Conservation (phyloP, 176 grass and related monocot species). For the Bolboschoenus planiculmis region DNA sequence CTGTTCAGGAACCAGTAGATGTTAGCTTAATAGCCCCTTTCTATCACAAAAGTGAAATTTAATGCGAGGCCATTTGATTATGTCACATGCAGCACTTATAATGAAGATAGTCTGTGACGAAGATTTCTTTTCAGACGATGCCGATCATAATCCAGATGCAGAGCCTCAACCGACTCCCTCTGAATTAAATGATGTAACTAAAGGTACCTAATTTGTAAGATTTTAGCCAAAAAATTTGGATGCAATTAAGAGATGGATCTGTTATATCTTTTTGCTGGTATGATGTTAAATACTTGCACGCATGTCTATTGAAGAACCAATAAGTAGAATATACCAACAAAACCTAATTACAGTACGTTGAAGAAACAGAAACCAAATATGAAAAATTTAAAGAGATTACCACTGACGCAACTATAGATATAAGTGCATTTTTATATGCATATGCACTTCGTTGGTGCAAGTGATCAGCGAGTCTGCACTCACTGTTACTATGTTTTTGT, state of each 20-base stretch:
- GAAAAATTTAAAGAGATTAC: not conserved
- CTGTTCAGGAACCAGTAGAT: not conserved
- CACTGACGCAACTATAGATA: not conserved
- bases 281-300: not conserved
- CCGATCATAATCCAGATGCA: not conserved
- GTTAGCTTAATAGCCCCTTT: not conserved
- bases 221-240: not conserved
- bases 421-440: not conserved
- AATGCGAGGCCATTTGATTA: not conserved
- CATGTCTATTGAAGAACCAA: not conserved
- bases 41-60: not conserved
- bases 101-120: conserved; percentile 12
- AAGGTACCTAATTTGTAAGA: conserved; percentile 9
- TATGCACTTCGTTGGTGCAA: not conserved
- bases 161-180: not conserved
- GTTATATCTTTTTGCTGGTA: not conserved
- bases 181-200: not conserved
- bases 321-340: not conserved
- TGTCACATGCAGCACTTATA: conserved; percentile 9
- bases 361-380: not conserved
- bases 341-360: not conserved
- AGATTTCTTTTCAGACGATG: not conserved
- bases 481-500: not conserved
- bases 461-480: not conserved
- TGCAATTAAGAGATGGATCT: not conserved